Percentiles rank a stretch among this genome's conserved stretches.
Evolutionary conservation across 106 monocot genomes (phyloP).

Genomic region (Iris macrosiphon): DNA sequence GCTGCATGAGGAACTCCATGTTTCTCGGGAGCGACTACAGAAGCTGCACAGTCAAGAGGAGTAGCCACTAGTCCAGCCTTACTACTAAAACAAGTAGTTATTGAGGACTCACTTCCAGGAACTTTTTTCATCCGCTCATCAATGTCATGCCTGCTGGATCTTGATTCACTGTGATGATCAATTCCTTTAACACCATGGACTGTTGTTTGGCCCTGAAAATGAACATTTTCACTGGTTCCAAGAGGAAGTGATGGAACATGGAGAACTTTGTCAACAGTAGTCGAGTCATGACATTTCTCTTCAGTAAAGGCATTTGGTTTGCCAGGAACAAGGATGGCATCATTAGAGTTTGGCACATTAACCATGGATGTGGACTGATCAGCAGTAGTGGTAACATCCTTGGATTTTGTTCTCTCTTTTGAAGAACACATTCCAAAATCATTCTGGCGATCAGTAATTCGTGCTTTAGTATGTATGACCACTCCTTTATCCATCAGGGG

Average conservation of each 20-base stretch:
- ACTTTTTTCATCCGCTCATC: constrained; percentile 25
- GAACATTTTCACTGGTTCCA: constrained; percentile 16
- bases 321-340: not conserved
- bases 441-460: constrained; percentile 33
- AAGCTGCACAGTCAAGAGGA: constrained; percentile 6
- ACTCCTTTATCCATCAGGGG: constrained; percentile 57
- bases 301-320: not conserved
- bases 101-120: constrained; percentile 20
- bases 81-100: not conserved
- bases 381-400: constrained; percentile 1
- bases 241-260: constrained; percentile 8
- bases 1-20: constrained; percentile 7
- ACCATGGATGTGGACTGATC: constrained; percentile 14
- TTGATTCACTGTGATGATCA: constrained; percentile 26
- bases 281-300: constrained; percentile 1
- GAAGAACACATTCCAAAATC: constrained; percentile 6
- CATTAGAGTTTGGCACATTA: not conserved
- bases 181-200: constrained; percentile 4
- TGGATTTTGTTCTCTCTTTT: constrained; percentile 18
- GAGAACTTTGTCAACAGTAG: constrained; percentile 3
- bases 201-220: constrained; percentile 17
- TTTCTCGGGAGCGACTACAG: constrained; percentile 17
- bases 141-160: constrained; percentile 14
- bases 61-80: not conserved
- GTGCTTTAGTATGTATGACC: constrained; percentile 49